Evolutionary conservation across 306 rosid species (phyloP).

Genomic region (Gynostemma pentaphyllum): DNA sequence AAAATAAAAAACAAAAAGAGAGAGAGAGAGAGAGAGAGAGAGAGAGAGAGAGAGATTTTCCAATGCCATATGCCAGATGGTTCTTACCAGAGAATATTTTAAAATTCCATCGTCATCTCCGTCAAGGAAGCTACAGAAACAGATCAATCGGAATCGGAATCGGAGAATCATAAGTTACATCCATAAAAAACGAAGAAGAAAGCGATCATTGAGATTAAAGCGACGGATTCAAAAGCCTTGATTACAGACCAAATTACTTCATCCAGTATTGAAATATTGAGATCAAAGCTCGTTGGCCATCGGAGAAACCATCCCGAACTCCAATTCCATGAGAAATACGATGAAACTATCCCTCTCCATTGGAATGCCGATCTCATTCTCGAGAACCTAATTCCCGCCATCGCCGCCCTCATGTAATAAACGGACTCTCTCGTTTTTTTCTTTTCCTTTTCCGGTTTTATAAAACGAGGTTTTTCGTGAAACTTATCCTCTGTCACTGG

Average conservation of each 20-base stretch:
- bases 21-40: too few species aligned
- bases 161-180: slow-evolving; percentile 34
- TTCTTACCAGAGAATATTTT: background rate
- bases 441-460: too few species aligned
- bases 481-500: too few species aligned
- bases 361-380: slow-evolving; percentile 28
- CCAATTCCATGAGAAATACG: slow-evolving; percentile 23
- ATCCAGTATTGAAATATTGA: slow-evolving; percentile 43
- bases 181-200: slow-evolving; percentile 86
- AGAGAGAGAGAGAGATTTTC: too few species aligned
- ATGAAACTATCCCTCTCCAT: slow-evolving; percentile 29
- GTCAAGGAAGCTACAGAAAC: background rate
- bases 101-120: background rate
- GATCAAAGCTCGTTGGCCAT: slow-evolving; percentile 25
- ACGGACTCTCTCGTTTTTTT: too few species aligned
- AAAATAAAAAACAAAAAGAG: background rate
- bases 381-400: background rate
- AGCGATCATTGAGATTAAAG: slow-evolving; percentile 61
- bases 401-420: too few species aligned
- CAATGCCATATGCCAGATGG: background rate
- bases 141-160: background rate
- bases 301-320: slow-evolving; percentile 23
- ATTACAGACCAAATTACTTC: slow-evolving; percentile 60
- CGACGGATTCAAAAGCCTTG: slow-evolving; percentile 71
- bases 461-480: too few species aligned